Base-by-base conservation (phyloP, 768 basidiomycete genomes). In the Suillus paluster region DNA sequence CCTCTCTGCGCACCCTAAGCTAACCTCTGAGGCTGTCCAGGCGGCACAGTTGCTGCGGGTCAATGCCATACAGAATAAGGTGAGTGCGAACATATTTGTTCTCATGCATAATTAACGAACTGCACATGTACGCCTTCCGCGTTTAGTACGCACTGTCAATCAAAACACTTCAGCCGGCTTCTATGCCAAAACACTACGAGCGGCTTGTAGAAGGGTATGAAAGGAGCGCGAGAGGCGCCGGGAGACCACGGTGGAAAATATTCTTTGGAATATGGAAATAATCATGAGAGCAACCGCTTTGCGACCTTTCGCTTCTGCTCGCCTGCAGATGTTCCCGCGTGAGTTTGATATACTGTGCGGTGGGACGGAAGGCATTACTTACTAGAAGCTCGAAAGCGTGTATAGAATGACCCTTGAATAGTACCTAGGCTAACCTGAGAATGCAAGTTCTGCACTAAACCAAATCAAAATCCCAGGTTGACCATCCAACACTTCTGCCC, bases 211-310 rank as follows among this genome's bases (percentile, higher is more conserved):
- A 91, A 67, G 92, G 86, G 6, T 86, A 88, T 63, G 86, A 91
- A 62, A 90, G 89, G 75, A 90, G 89, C 67, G 83, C 86, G 12
- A 79, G 86, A 68, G 92, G 92, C n/a, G 89, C 92, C 48, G 83
- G 83, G 38, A 79, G 92, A 59, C 90, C 92, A 3, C 87, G 88
- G 88, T 94, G 92, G 92, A 92, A 94, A 72, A 77, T 89, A 46
- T 90, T 94, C 73, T 88, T 94, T 66, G 84, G 85, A 42, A 80
- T 92, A 62, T 92, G 91, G 90, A 67, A 63, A 63, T 75, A 63
- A 38, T 25, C 23, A 55, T 38, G 34, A 53, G 34, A 53, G 33
- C 50, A 34, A 36, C 36, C 53, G 7, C 8, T 36, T 15, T 53
- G 33, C 21, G 34, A 23, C 14, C 7, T 53, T 21, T 34, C 33